Conservation (phyloP, 1,284 basidiomycete species). For the Somion occarium region DNA sequence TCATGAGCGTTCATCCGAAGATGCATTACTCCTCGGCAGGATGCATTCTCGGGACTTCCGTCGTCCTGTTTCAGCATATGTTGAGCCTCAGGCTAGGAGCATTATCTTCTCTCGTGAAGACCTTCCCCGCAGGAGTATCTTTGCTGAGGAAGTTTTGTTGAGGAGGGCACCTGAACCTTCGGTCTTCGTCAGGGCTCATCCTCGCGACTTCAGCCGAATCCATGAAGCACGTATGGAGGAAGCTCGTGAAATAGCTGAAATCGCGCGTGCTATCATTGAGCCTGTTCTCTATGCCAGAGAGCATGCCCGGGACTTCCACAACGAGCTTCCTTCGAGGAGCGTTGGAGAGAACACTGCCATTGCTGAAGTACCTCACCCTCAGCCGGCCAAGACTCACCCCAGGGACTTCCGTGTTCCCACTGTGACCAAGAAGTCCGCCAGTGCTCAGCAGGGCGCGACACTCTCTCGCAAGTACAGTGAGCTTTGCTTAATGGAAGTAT, state of each 20-base stretch:
- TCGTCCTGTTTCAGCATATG: background rate
- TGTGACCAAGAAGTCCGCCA: background rate
- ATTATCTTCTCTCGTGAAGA: background rate
- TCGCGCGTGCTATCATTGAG: background rate
- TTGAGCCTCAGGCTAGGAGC: background rate
- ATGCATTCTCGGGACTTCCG: constrained; percentile 1
- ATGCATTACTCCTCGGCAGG: background rate
- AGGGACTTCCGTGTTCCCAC: background rate
- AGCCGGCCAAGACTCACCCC: background rate
- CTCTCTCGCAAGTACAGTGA: background rate
- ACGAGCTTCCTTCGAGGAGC: background rate
- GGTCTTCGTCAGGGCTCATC: background rate
- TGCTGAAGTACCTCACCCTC: background rate
- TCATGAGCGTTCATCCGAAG: background rate
- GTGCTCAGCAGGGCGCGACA: background rate
- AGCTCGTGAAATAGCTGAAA: background rate
- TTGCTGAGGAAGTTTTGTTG: background rate
- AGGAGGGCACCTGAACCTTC: background rate
- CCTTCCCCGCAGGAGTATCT: background rate
- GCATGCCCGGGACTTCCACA: background rate
- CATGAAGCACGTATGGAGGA: background rate
- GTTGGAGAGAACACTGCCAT: background rate
- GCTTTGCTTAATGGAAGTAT: background rate
- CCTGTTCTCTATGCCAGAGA: background rate
- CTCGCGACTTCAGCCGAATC: background rate